Conservation (phyloP, 441 rosid genomes). For the Syzygium syzygioides region DNA sequence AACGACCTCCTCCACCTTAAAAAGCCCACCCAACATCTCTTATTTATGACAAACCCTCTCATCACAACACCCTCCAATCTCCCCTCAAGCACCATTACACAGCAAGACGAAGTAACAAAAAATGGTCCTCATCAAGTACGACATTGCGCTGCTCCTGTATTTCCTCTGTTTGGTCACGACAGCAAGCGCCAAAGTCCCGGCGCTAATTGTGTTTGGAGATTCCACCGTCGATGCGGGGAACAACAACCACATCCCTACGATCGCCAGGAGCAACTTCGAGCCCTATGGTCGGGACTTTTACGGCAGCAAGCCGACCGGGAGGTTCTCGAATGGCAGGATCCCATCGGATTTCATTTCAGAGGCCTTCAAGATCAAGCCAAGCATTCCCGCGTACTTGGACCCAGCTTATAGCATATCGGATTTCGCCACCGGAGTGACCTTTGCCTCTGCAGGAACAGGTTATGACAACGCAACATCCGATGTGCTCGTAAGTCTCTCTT, state of each 20-base stretch:
- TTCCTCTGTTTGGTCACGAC: neutral
- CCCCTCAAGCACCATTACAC: neutral
- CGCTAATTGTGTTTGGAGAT: conserved; percentile 60
- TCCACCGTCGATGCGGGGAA: conserved; percentile 60
- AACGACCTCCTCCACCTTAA: conserved; percentile 14
- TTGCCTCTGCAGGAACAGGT: conserved; percentile 70
- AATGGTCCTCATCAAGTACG: conserved; percentile 3
- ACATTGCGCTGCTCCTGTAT: conserved; percentile 4
- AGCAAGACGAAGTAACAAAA: neutral
- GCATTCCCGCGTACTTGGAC: conserved; percentile 54
- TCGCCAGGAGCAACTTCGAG: conserved; percentile 56
- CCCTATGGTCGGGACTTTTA: conserved; percentile 58
- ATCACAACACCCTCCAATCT: neutral
- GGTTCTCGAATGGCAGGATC: conserved; percentile 57
- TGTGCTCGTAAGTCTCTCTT: conserved; percentile 36
- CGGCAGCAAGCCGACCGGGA: conserved; percentile 43
- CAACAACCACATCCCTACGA: conserved; percentile 50
- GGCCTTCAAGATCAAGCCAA: conserved; percentile 37
- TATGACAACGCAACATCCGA: conserved; percentile 55
- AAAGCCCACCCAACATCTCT: conserved; percentile 6
- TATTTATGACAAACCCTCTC: neutral
- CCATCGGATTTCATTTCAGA: conserved; percentile 46
- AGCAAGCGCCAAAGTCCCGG: conserved; percentile 31
- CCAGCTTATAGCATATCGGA: conserved; percentile 43
- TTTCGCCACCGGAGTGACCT: conserved; percentile 58